Evolutionary conservation across 176 grass and related monocot genomes (phyloP).

Genomic region (Aegilops bicornis): DNA sequence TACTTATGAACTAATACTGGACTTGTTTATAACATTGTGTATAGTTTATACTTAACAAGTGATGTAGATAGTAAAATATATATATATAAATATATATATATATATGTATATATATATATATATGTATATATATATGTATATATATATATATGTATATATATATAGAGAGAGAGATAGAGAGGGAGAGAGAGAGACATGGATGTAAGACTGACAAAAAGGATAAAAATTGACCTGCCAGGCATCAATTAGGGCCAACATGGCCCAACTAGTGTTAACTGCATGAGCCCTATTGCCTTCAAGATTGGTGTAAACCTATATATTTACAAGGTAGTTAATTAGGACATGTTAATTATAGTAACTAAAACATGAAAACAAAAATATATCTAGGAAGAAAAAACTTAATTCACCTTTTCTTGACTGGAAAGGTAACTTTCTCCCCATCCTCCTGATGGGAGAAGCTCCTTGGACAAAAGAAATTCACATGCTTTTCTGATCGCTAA

Average conservation of each 20-base stretch:
- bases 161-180: too few species aligned
- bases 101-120: too few species aligned
- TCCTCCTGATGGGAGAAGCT: slow-evolving; percentile 10
- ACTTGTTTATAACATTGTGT: background rate
- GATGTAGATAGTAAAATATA: background rate
- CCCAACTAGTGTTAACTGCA: slow-evolving; percentile 91
- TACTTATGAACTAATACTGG: background rate
- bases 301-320: slow-evolving; percentile 78
- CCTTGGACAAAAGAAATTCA: slow-evolving; percentile 54
- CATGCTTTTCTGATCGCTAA: slow-evolving; percentile 51
- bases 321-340: background rate
- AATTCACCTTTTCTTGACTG: slow-evolving; percentile 59
- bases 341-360: background rate
- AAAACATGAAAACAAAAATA: background rate
- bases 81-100: too few species aligned
- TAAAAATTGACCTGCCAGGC: slow-evolving; percentile 60
- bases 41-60: background rate
- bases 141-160: too few species aligned
- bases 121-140: too few species aligned
- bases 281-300: slow-evolving; percentile 66
- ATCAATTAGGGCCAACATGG: slow-evolving; percentile 76
- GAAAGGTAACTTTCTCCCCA: slow-evolving; percentile 76
- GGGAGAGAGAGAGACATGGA: background rate
- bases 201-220: background rate
- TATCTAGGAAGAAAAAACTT: background rate